Percentiles rank a stretch among this genome's conserved stretches.
phyloP scores from a whole-genome alignment of 2,329 filamentous ascomycete species.

The Cadophora sp. region DNA sequence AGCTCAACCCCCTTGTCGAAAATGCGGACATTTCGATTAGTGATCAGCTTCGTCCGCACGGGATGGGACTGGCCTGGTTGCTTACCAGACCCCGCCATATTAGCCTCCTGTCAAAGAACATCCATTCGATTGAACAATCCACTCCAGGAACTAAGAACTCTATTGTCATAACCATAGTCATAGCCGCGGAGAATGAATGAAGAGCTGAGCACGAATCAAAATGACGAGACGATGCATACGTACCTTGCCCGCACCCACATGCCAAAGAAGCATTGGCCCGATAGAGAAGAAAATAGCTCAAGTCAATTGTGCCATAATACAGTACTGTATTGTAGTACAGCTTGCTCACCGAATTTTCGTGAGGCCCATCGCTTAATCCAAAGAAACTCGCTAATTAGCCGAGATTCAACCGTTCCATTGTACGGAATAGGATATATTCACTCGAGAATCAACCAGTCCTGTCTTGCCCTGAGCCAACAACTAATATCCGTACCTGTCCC shows the following conservation, averaged over 20 bases:
- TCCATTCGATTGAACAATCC: neutral
- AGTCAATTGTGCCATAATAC: too few species aligned
- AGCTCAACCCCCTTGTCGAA: neutral
- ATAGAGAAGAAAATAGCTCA: neutral
- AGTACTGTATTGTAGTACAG: too few species aligned
- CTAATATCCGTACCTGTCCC: neutral
- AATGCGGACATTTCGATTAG: neutral
- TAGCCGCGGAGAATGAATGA: neutral
- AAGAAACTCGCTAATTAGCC: neutral
- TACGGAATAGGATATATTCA: neutral
- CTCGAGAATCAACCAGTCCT: neutral
- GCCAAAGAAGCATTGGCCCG: neutral
- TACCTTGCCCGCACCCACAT: neutral
- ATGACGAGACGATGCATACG: neutral
- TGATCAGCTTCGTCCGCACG: neutral
- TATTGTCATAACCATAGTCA: too few species aligned
- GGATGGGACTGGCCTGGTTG: neutral
- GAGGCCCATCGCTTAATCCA: too few species aligned
- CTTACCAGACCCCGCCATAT: neutral
- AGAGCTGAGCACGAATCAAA: neutral
- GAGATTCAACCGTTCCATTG: neutral
- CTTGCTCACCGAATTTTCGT: neutral
- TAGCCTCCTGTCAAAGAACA: neutral
- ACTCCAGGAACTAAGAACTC: too few species aligned
- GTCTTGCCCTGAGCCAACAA: neutral